Percentiles rank a stretch among this genome's conserved stretches.
These are phyloP conservation scores for Hypoxylon crocopeplum DNA, from an alignment of 495 filamentous ascomycete genomes.

Conservation along the genomic window DNA sequence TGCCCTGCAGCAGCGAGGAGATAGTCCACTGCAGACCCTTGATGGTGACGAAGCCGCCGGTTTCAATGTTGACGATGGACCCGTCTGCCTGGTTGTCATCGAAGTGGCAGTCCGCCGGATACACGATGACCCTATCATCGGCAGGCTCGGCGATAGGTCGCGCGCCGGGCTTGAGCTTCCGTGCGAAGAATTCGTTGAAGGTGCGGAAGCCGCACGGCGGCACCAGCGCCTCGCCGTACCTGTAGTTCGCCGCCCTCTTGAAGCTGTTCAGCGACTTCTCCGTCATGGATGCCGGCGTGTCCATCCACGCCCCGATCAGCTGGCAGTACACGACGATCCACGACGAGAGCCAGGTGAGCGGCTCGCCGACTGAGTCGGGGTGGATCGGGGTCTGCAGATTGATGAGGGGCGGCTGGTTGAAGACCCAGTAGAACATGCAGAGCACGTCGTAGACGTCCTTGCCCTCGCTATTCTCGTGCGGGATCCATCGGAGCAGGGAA, in stretches of 20 bases:
- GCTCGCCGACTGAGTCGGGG: slow-evolving; percentile 22
- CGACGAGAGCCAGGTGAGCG: slow-evolving; percentile 35
- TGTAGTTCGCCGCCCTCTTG: slow-evolving; percentile 28
- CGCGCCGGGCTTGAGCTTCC: slow-evolving; percentile 44
- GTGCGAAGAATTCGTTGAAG: slow-evolving; percentile 57
- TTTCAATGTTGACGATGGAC: slow-evolving; percentile 38
- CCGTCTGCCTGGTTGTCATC: slow-evolving; percentile 9
- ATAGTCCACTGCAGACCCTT: slow-evolving; percentile 53
- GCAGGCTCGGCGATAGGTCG: slow-evolving; percentile 48
- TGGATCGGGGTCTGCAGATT: slow-evolving; percentile 28
- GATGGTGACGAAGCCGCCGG: slow-evolving; percentile 48
- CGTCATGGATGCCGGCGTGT: slow-evolving; percentile 36
- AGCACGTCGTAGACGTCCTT: slow-evolving; percentile 37
- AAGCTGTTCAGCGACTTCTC: slow-evolving; percentile 35
- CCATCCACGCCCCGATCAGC: slow-evolving; percentile 41
- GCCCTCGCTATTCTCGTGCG: slow-evolving; percentile 32
- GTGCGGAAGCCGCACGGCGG: slow-evolving; percentile 39
- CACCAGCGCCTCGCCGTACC: slow-evolving; percentile 27
- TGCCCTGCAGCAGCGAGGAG: slow-evolving; percentile 44
- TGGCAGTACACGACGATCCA: slow-evolving; percentile 45
- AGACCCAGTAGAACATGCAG: slow-evolving; percentile 44
- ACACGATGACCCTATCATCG: slow-evolving; percentile 44
- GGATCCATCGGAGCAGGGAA: slow-evolving; percentile 40
- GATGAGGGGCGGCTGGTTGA: slow-evolving; percentile 33
- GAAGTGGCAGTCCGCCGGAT: slow-evolving; percentile 50